phyloP scores from a whole-genome alignment of 1,139 yeast genomes.

The Diutina scorzettiae region DNA sequence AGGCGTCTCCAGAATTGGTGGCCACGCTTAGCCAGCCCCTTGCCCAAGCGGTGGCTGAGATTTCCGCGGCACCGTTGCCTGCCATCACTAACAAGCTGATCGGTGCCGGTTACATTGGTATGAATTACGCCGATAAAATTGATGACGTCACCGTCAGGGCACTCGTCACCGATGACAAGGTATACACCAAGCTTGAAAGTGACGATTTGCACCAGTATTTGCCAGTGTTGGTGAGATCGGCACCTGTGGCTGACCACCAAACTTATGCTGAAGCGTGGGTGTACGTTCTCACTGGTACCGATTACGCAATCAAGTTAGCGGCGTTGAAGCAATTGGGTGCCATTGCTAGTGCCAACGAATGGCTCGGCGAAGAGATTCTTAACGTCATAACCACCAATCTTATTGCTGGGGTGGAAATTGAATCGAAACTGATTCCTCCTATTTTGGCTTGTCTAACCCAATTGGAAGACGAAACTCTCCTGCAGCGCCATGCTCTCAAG shows the following conservation, averaged over 20 bases:
- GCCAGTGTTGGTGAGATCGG: conserved; percentile 15
- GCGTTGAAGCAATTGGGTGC: neutral
- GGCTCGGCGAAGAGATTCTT: neutral
- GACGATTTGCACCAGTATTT: conserved; percentile 43
- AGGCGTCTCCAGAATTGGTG: conserved; percentile 8
- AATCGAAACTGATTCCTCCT: conserved; percentile 18
- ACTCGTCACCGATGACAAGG: conserved; percentile 34
- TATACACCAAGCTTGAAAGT: conserved; percentile 36
- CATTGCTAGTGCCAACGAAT: neutral
- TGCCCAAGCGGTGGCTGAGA: conserved; percentile 28
- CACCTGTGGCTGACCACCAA: neutral
- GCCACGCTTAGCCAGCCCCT: conserved; percentile 20
- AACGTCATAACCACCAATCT: neutral
- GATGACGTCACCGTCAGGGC: conserved; percentile 11
- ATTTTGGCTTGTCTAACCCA: conserved; percentile 36
- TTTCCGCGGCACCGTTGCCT: conserved; percentile 35
- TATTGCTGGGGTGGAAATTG: neutral
- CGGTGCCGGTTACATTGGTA: conserved; percentile 34
- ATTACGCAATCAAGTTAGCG: neutral
- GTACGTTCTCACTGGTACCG: neutral
- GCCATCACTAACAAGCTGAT: conserved; percentile 37
- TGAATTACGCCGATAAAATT: conserved; percentile 12
- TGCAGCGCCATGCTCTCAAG: conserved; percentile 21
- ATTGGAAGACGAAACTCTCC: conserved; percentile 14
- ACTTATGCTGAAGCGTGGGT: neutral